Evolutionary conservation across 192 early-diverging fungal genomes (phyloP).

Genomic region (Coemansia erecta): DNA sequence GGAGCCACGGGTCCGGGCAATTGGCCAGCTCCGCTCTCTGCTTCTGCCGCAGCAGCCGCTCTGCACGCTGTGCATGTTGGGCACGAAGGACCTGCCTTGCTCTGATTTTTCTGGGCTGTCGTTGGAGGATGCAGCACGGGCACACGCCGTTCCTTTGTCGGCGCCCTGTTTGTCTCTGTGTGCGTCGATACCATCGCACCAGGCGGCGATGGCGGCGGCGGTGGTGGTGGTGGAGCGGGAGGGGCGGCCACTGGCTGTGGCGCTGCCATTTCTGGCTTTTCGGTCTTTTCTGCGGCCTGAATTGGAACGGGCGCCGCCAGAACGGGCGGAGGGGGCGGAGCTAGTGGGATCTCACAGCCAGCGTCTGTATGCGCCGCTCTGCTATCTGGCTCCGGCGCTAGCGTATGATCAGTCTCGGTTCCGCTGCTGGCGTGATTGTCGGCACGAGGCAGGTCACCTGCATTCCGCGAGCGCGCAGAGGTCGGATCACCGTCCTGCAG

Average conservation of each 20-base stretch:
- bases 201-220: not conserved
- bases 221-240: not conserved
- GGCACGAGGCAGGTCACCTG: not conserved
- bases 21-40: not conserved
- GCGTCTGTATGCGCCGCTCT: not conserved
- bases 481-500: not conserved
- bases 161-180: not conserved
- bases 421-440: not conserved
- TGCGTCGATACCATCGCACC: not conserved
- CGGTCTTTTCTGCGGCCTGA: not conserved
- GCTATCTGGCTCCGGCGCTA: not conserved
- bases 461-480: not conserved
- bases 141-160: conserved; percentile 3
- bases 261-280: not conserved
- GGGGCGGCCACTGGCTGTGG: conserved; percentile 6
- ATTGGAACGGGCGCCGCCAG: not conserved
- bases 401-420: not conserved
- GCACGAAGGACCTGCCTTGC: not conserved
- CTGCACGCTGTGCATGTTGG: conserved; percentile 14
- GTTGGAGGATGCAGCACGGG: not conserved
- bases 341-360: not conserved
- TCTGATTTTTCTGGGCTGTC: conserved; percentile 4
- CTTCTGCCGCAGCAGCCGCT: conserved; percentile 1
- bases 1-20: not conserved
- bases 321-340: conserved; percentile 1